A percentile compares a stretch with the other conserved stretches of the same genome.
phyloP scores from a whole-genome alignment of 768 basidiomycete genomes.

The Phaeotremella skinneri region DNA sequence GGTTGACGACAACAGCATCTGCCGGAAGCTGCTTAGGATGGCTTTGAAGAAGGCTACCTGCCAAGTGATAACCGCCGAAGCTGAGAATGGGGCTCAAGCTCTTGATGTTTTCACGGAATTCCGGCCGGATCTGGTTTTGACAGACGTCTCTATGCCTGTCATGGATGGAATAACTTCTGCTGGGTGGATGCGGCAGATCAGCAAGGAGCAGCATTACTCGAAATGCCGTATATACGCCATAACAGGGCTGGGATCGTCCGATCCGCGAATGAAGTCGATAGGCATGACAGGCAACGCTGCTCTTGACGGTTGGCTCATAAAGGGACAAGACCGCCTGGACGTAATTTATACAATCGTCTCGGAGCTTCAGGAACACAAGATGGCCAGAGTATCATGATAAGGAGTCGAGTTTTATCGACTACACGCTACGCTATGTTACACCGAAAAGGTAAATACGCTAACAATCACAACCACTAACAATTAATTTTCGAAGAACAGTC shows the following conservation, averaged over 20 bases:
- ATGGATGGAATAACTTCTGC: slow-evolving; percentile 42
- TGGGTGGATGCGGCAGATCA: slow-evolving; percentile 27
- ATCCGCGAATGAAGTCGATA: slow-evolving; percentile 28
- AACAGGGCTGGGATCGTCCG: slow-evolving; percentile 40
- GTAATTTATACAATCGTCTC: slow-evolving; percentile 22
- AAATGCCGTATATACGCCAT: slow-evolving; percentile 33
- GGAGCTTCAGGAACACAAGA: slow-evolving; percentile 3
- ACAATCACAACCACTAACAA: too few relatives aligned
- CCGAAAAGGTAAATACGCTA: too few relatives aligned
- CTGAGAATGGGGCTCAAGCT: slow-evolving; percentile 30
- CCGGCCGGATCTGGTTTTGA: slow-evolving; percentile 32
- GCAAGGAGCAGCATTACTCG: slow-evolving; percentile 3
- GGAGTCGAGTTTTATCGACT: neutral
- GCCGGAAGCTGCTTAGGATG: slow-evolving; percentile 28
- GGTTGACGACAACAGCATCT: slow-evolving; percentile 37
- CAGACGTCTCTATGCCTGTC: slow-evolving; percentile 45
- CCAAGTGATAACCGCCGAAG: slow-evolving; percentile 18
- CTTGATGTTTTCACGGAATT: slow-evolving; percentile 25
- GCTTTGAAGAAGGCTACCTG: slow-evolving; percentile 16
- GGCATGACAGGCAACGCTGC: slow-evolving; percentile 33
- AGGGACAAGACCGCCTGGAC: slow-evolving; percentile 33
- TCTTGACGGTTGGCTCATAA: slow-evolving; percentile 43
- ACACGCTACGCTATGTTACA: too few relatives aligned
- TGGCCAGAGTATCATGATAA: neutral
- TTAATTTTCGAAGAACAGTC: neutral